Evolutionary conservation across 352 stramenopile genomes (phyloP), one percentile per base, ranked within the genome.

Genomic region (Thalassiosira mediterranea): DNA sequence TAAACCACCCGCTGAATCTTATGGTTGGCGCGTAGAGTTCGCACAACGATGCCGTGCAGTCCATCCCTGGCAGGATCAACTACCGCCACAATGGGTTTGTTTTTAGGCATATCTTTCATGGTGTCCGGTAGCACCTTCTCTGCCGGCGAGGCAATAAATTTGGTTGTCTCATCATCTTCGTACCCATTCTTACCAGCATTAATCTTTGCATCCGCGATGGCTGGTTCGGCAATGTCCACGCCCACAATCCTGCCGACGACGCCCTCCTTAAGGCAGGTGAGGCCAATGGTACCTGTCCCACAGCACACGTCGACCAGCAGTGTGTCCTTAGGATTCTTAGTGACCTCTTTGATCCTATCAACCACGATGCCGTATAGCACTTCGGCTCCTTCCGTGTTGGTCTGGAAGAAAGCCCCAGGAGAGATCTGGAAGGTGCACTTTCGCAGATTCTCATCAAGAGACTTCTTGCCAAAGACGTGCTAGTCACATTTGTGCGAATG

Each of bases 231-330:
- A 64, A 95, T 93, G 65, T 96, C 91, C 7, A 95, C 76, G 23
- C 91, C 91, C 17, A 96, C 81, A 4, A 95, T 61, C 65, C 64
- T 76, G 2, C 73, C 84, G 5, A 86, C 82, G 3, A 84, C 76
- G n/a, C 79, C 80, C 63, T 88, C 88, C 59, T 85, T 89, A 15
- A 93, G 42, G 26, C 74, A 83, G n/a, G 74, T 84, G 3, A 93
- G 63, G 25, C 97, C 97, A 62, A 99, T 99, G 3, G 96, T 98
- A 32, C 97, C 97, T 13, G 97, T 99, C 17, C 97, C 97, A 76
- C 97, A 99, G 84, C 97, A 99, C 15, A 99, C 97, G 72, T 99
- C 97, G 61, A 99, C 96, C 1, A 98, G 79, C 32, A 98, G 52
- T 13, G 52, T 60, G 52, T 60, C 52, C 7, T 60, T n/a, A 17